Percentiles rank a stretch among this genome's conserved stretches.
These are phyloP conservation scores for Polyplosphaeria fusca DNA, from an alignment of 495 filamentous ascomycete genomes.

Conservation along the genomic window DNA sequence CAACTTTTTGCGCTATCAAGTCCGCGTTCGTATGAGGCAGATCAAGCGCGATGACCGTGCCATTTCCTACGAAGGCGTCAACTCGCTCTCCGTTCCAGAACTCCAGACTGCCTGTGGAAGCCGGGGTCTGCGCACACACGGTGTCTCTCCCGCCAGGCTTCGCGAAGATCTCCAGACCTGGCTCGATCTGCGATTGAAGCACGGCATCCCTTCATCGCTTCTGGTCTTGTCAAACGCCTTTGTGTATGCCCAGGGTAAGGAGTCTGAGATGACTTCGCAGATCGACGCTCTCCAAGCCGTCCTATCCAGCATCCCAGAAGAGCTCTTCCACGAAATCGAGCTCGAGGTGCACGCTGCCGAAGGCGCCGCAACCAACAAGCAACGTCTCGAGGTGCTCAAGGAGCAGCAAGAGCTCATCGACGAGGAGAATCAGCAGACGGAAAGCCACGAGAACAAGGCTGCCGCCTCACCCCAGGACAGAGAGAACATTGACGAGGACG, in stretches of 20 bases:
- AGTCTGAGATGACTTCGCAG: slow-evolving; percentile 79
- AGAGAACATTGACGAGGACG: slow-evolving; percentile 82
- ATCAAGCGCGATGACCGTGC: slow-evolving; percentile 97
- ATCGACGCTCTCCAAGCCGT: slow-evolving; percentile 92
- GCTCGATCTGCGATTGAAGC: slow-evolving; percentile 89
- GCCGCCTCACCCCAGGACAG: slow-evolving; percentile 62
- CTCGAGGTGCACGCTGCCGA: slow-evolving; percentile 96
- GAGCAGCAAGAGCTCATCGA: slow-evolving; percentile 98
- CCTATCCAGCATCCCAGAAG: slow-evolving; percentile 90
- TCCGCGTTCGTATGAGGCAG: slow-evolving; percentile 96
- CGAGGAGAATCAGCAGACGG: slow-evolving; percentile 90
- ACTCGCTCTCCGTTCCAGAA: slow-evolving; percentile 87
- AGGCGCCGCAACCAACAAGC: slow-evolving; percentile 97
- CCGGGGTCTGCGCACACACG: slow-evolving; percentile 88
- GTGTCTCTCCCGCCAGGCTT: slow-evolving; percentile 78
- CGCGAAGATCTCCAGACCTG: slow-evolving; percentile 91
- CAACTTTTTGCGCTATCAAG: slow-evolving; percentile 93
- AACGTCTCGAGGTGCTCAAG: slow-evolving; percentile 97
- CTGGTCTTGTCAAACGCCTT: slow-evolving; percentile 96
- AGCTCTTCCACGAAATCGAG: slow-evolving; percentile 99
- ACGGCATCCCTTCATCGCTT: slow-evolving; percentile 89
- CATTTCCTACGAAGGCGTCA: slow-evolving; percentile 92
- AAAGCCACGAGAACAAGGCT: slow-evolving; percentile 59
- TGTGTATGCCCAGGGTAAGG: slow-evolving; percentile 89
- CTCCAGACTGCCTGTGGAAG: slow-evolving; percentile 86